These are phyloP conservation scores for Dothidotthia symphoricarpi DNA, from an alignment of 2,329 filamentous ascomycete genomes.

Conservation along the genomic window DNA sequence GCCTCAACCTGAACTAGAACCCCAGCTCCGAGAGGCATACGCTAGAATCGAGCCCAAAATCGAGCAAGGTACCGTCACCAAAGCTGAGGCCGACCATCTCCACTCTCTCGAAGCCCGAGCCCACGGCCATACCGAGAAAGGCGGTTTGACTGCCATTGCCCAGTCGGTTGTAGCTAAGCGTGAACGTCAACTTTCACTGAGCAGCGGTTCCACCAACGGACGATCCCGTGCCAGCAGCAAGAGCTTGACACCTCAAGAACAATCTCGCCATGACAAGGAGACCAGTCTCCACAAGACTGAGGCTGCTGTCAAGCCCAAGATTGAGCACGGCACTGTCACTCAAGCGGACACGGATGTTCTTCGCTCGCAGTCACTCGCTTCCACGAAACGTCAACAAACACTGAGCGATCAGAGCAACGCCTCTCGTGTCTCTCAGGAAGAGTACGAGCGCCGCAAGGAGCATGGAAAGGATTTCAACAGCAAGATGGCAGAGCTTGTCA, in stretches of 20 bases:
- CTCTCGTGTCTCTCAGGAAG: conserved; percentile 1
- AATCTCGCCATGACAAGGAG: conserved; percentile 33
- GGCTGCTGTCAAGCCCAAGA: conserved; percentile 31
- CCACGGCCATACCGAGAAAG: conserved; percentile 36
- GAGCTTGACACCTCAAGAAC: conserved; percentile 20
- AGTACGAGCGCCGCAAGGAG: conserved; percentile 7
- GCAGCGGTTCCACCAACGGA: conserved; percentile 6
- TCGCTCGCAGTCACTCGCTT: conserved; percentile 31
- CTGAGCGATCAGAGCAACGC: conserved; percentile 17
- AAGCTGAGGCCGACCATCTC: conserved; percentile 43
- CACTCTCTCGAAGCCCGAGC: conserved; percentile 45
- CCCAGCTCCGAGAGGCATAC: conserved; percentile 30
- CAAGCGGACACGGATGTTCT: conserved; percentile 34
- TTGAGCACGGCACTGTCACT: conserved; percentile 35
- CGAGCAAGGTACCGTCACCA: conserved; percentile 36
- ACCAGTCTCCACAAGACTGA: conserved; percentile 33
- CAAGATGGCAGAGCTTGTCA: conserved; percentile 5
- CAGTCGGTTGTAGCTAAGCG: conserved; percentile 41
- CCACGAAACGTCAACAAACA: conserved; percentile 10
- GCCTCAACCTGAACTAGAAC: conserved; percentile 32
- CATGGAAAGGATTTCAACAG: conserved; percentile 3
- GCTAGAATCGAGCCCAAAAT: conserved; percentile 36
- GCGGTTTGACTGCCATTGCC: conserved; percentile 40
- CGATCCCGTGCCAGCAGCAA: conserved; percentile 14
- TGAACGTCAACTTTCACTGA: conserved; percentile 21